Base-by-base conservation (phyloP, 495 filamentous ascomycete species). In the Aspergillus homomorphus region DNA sequence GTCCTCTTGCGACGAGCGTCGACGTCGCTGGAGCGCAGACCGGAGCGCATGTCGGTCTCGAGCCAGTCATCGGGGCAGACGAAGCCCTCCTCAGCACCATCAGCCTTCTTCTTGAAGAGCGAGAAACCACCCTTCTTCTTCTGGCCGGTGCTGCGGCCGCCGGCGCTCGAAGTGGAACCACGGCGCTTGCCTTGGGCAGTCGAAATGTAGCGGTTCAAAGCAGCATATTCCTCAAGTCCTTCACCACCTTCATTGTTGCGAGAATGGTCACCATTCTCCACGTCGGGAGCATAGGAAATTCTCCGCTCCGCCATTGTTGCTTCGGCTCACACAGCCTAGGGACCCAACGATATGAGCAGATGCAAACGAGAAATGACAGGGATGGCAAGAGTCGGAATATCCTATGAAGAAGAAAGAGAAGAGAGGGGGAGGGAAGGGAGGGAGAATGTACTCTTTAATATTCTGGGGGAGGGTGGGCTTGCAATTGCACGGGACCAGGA, bases 41-140 rank as follows among this genome's bases (percentile, higher is more conserved):
- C 89, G 44, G 77, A 60, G 60, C 77, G 79, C 64, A 90, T 83
- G 57, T 91, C 86, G 59, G 87, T 88, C 38, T 87, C 77, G 54
- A 90, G 75, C 89, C 88, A 91, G 46, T 89, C 86, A 28, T 85
- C 84, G 23, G 87, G 87, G 51, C 79, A 78, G 52, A 85, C 80
- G 64, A 85, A 83, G 53, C 61, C 72, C 18, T 74, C 76, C 30
- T 71, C 60, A 18, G 61, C 63, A 48, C 62, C 64, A 24, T 72
- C 73, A 19, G 57, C 59, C 59, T 60, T 58, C 52, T 75, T 73
- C 57, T 73, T 69, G 76, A 83, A 84, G 69, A 88, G 86, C 59
- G 77, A 73, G 73, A 77, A 87, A 74, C 74, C 83, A 45, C 78
- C 76, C 67, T 75, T 77, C 72, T 84, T 83, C 62, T 71, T 68